A percentile compares a stretch with the other conserved stretches of the same genome.
phyloP scores from a whole-genome alignment of 2,329 filamentous ascomycete genomes.

The Aspergillus cejpii region DNA sequence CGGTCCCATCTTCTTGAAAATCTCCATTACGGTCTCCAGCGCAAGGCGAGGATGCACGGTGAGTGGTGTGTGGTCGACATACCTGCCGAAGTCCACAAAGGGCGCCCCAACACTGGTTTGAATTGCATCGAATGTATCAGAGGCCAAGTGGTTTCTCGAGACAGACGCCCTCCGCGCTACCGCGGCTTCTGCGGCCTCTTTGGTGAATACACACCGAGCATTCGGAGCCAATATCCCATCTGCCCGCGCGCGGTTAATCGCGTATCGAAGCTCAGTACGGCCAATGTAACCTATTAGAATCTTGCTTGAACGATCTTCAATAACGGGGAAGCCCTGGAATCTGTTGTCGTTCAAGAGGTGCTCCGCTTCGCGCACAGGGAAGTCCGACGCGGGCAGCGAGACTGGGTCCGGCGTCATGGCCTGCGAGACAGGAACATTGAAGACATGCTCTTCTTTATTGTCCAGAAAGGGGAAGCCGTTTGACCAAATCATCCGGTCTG shows the following conservation, averaged over 20 bases:
- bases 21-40: slow-evolving; percentile 94
- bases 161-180: slow-evolving; percentile 27
- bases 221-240: slow-evolving; percentile 59
- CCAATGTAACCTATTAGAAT: slow-evolving; percentile 86
- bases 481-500: slow-evolving; percentile 98
- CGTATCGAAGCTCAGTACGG: slow-evolving; percentile 83
- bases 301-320: slow-evolving; percentile 65
- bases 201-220: slow-evolving; percentile 66
- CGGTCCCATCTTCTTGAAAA: slow-evolving; percentile 96
- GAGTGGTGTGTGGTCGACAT: slow-evolving; percentile 82
- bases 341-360: slow-evolving; percentile 66
- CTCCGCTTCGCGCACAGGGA: slow-evolving; percentile 71
- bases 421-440: slow-evolving; percentile 85
- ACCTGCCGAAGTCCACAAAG: slow-evolving; percentile 72
- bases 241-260: slow-evolving; percentile 70
- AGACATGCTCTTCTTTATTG: slow-evolving; percentile 95
- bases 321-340: slow-evolving; percentile 89
- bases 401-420: slow-evolving; percentile 77
- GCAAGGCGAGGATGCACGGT: slow-evolving; percentile 85
- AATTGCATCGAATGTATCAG: slow-evolving; percentile 55
- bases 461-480: slow-evolving; percentile 95
- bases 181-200: slow-evolving; percentile 43
- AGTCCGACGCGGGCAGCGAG: slow-evolving; percentile 64
- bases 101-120: slow-evolving; percentile 51
- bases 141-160: slow-evolving; percentile 27